A percentile compares a stretch with the other conserved stretches of the same genome.
Conservation (phyloP, 2,329 filamentous ascomycete species). For the Hansfordia pulvinata region DNA sequence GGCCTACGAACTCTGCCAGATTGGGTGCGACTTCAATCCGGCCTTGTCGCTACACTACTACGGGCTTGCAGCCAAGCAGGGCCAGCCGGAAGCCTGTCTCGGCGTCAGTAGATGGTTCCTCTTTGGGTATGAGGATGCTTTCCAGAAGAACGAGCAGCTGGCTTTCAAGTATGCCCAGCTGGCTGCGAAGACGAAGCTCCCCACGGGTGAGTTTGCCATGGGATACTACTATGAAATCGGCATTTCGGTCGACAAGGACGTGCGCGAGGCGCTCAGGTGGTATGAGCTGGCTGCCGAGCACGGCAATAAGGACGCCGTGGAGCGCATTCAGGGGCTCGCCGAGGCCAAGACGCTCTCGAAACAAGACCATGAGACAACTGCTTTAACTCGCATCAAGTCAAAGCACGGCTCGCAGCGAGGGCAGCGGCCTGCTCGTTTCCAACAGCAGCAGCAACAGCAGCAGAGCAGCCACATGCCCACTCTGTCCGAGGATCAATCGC, state of each 20-base stretch:
- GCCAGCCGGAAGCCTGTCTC: slow-evolving; percentile 85
- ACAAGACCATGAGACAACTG: slow-evolving; percentile 84
- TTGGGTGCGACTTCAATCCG: slow-evolving; percentile 91
- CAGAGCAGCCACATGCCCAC: slow-evolving; percentile 31
- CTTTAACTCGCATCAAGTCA: slow-evolving; percentile 76
- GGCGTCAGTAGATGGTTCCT: slow-evolving; percentile 98
- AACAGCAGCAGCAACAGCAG: slow-evolving; percentile 35
- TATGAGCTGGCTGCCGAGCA: slow-evolving; percentile 81
- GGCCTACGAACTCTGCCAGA: slow-evolving; percentile 84
- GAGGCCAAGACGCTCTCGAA: slow-evolving; percentile 76
- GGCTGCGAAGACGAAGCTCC: slow-evolving; percentile 66
- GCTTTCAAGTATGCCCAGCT: slow-evolving; percentile 85
- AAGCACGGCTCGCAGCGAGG: slow-evolving; percentile 58
- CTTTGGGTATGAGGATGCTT: slow-evolving; percentile 83
- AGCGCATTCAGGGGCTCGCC: slow-evolving; percentile 70
- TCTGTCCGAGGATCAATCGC: slow-evolving; percentile 27
- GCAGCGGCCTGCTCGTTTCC: slow-evolving; percentile 45
- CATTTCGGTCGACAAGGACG: slow-evolving; percentile 74
- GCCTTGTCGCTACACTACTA: slow-evolving; percentile 92
- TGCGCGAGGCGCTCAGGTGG: slow-evolving; percentile 75
- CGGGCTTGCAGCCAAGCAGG: slow-evolving; percentile 79
- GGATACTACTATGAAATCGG: slow-evolving; percentile 97
- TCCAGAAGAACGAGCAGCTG: slow-evolving; percentile 89
- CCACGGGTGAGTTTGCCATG: slow-evolving; percentile 90
- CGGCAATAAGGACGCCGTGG: slow-evolving; percentile 79